Conservation (phyloP, 1,139 yeast species). For the Yamadazyma trypodendri region DNA sequence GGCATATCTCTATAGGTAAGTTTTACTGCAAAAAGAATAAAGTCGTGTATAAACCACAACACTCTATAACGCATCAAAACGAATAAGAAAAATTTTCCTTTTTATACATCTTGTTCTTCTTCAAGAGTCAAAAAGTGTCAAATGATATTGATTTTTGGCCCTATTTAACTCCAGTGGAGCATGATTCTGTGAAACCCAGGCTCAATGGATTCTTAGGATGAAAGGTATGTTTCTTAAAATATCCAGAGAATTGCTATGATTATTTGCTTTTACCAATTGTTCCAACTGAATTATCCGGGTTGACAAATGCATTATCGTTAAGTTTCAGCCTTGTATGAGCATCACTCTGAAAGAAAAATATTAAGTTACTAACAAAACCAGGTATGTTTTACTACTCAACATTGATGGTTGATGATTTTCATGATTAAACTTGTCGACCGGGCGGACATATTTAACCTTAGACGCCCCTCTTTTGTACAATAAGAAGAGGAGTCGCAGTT, state of each 20-base stretch:
- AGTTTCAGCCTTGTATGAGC: conserved; percentile 90
- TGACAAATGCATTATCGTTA: conserved; percentile 76
- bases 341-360: conserved; percentile 6
- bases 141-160: neutral
- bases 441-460: conserved; percentile 68
- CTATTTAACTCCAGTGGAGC: neutral
- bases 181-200: no score
- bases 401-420: conserved; percentile 11
- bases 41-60: neutral
- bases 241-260: conserved; percentile 49
- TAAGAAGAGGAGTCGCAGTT: conserved; percentile 55
- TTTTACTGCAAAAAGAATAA: neutral
- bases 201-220: conserved; percentile 1
- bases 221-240: conserved; percentile 5
- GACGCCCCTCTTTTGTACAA: conserved; percentile 50
- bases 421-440: conserved; percentile 71
- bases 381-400: conserved; percentile 4
- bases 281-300: conserved; percentile 75
- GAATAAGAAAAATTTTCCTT: conserved; percentile 2
- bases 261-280: conserved; percentile 78
- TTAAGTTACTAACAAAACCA: conserved; percentile 3
- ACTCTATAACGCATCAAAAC: neutral
- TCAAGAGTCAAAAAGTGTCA: neutral
- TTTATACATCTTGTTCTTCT: neutral
- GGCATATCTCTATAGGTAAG: conserved; percentile 23